Conservation (phyloP, 768 basidiomycete genomes). For the Thelephora ganbajun region DNA sequence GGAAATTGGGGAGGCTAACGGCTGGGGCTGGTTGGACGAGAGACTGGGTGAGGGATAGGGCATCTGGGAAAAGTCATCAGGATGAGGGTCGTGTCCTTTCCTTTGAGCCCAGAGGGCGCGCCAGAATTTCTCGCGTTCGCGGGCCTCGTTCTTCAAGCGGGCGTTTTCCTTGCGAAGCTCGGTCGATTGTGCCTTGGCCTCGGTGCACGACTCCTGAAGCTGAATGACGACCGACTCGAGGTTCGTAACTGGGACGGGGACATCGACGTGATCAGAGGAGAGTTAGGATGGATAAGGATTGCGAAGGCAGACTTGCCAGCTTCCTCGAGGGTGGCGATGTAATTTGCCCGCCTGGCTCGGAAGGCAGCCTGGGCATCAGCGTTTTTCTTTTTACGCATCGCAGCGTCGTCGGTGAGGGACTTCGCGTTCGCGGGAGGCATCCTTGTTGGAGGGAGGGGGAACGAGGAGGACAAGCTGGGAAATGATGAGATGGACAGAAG, state of each 20-base stretch:
- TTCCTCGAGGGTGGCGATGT: constrained; percentile 79
- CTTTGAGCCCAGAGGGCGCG: constrained; percentile 41
- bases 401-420: constrained; percentile 30
- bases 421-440: constrained; percentile 18
- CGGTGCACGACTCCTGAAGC: constrained; percentile 69
- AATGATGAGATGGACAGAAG: background rate
- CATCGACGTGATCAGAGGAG: constrained; percentile 6
- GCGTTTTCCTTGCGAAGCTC: constrained; percentile 53
- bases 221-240: constrained; percentile 76
- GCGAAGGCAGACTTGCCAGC: constrained; percentile 29
- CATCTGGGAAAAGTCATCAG: constrained; percentile 38
- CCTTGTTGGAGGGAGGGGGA: constrained; percentile 14
- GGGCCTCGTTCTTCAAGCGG: constrained; percentile 46
- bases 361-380: constrained; percentile 84
- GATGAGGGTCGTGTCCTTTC: constrained; percentile 12
- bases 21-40: constrained; percentile 10
- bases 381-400: constrained; percentile 77
- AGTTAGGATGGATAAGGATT: constrained; percentile 2
- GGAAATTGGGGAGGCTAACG: constrained; percentile 14
- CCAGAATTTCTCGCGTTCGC: constrained; percentile 68
- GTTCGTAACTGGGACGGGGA: constrained; percentile 46
- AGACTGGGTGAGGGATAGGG: constrained; percentile 16
- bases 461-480: background rate
- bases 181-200: constrained; percentile 44
- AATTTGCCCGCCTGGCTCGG: constrained; percentile 67